Evolutionary conservation across 2,329 filamentous ascomycete genomes (phyloP).

Genomic region (Paraconiothyrium sp.): DNA sequence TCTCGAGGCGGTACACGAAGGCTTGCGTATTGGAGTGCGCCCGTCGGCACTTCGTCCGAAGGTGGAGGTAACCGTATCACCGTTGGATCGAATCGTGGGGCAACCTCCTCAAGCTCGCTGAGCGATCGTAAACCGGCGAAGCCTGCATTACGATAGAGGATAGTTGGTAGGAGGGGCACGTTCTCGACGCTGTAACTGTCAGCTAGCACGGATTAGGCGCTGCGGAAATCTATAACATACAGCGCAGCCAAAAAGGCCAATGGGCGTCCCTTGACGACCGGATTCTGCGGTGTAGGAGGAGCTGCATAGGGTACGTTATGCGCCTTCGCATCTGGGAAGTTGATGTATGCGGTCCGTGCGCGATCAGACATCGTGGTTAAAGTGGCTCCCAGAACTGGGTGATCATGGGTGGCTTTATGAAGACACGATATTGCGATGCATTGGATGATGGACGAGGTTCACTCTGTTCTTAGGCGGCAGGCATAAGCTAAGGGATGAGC

Average conservation of each 20-base stretch:
- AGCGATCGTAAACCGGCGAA: slow-evolving; percentile 68
- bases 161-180: slow-evolving; percentile 67
- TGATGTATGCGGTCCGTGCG: slow-evolving; percentile 38
- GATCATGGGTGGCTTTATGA: neutral
- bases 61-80: slow-evolving; percentile 58
- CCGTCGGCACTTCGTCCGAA: slow-evolving; percentile 26
- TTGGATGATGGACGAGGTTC: neutral
- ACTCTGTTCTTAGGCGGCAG: neutral
- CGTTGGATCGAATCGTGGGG: slow-evolving; percentile 65
- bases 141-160: slow-evolving; percentile 77
- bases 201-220: slow-evolving; percentile 17
- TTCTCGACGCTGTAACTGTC: slow-evolving; percentile 65
- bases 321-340: slow-evolving; percentile 47
- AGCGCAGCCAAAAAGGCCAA: slow-evolving; percentile 70
- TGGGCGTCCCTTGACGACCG: slow-evolving; percentile 72
- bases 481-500: neutral
- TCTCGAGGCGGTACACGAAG: slow-evolving; percentile 31
- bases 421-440: neutral
- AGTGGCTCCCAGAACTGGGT: neutral
- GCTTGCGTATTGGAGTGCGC: slow-evolving; percentile 30
- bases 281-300: slow-evolving; percentile 65
- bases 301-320: slow-evolving; percentile 46
- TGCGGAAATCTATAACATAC: slow-evolving; percentile 55
- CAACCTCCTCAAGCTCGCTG: slow-evolving; percentile 63
- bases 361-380: slow-evolving; percentile 30